A percentile compares a stretch with the other conserved stretches of the same genome.
Evolutionary conservation across 208 protist species (phyloP).

Genomic region (Crithidia fasciculata): DNA sequence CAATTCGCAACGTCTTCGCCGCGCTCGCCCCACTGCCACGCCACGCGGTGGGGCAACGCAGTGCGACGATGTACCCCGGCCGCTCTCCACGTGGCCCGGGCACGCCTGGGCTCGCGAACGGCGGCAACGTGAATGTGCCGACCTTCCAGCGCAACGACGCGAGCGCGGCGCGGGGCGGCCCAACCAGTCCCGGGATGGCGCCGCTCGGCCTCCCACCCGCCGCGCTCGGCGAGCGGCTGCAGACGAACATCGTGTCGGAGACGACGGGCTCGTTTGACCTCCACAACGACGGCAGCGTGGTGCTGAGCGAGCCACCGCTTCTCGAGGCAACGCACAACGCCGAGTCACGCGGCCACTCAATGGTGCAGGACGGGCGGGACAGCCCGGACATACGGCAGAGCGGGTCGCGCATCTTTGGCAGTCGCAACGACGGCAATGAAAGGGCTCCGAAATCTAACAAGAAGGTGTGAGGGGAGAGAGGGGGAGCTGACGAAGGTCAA

Average conservation of each 20-base stretch:
- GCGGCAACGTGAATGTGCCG: background rate
- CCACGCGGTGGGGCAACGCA: constrained; percentile 1
- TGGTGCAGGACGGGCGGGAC: background rate
- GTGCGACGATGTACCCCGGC: constrained; percentile 1
- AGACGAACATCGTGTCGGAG: constrained; percentile 14
- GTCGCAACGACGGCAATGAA: background rate
- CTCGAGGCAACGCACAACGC: constrained; percentile 30
- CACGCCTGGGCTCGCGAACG: background rate
- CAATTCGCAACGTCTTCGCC: constrained; percentile 23
- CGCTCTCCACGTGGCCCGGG: constrained; percentile 4
- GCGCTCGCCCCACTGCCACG: constrained; percentile 7
- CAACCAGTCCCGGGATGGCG: background rate
- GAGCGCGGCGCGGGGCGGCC: constrained; percentile 7
- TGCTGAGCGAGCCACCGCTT: constrained; percentile 26
- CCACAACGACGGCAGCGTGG: background rate
- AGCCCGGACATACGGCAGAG: constrained; percentile 6
- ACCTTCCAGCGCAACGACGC: background rate
- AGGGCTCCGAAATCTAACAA: background rate
- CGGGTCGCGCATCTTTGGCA: background rate
- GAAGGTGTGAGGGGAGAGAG: constrained; percentile 3
- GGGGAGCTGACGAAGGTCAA: background rate
- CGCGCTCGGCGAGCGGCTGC: constrained; percentile 1
- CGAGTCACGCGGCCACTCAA: background rate
- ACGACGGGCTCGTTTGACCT: background rate
- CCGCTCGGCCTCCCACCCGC: background rate